Conservation (phyloP, 768 basidiomycete species). For the Suillus placidus region DNA sequence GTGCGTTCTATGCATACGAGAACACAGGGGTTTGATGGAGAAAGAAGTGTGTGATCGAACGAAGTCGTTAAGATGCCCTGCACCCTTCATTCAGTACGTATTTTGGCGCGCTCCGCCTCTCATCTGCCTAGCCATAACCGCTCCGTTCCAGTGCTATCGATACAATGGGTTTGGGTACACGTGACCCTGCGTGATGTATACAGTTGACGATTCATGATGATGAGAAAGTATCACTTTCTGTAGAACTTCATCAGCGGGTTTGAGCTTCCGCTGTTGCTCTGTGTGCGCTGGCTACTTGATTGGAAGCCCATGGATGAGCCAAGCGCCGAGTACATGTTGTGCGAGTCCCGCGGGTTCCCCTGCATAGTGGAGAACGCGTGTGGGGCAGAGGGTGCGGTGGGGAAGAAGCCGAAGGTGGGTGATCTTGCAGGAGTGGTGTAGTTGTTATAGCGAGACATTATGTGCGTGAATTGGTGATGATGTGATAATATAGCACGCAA, state of each 20-base stretch:
- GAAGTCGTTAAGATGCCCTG: constrained; percentile 12
- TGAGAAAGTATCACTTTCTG: constrained; percentile 26
- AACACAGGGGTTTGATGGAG: constrained; percentile 25
- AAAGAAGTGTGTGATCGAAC: constrained; percentile 8
- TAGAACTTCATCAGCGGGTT: constrained; percentile 41
- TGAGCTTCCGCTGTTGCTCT: constrained; percentile 28
- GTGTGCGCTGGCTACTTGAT: constrained; percentile 26
- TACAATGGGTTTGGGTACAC: constrained; percentile 23
- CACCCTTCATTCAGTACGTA: constrained; percentile 5
- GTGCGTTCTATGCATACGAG: constrained; percentile 21
- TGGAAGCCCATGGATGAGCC: constrained; percentile 31
- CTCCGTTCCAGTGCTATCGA: constrained; percentile 22
- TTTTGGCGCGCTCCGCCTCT: constrained; percentile 5
- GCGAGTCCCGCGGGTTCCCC: constrained; percentile 61
- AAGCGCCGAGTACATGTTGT: constrained; percentile 61
- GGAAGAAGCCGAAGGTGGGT: constrained; percentile 63
- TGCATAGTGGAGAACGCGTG: constrained; percentile 60
- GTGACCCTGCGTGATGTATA: constrained; percentile 12
- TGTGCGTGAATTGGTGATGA: constrained; percentile 15
- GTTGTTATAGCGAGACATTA: constrained; percentile 48
- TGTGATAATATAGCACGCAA: constrained; percentile 9
- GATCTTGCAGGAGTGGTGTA: constrained; percentile 50
- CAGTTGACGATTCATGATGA: constrained; percentile 9
- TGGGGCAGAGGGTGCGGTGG: constrained; percentile 52
- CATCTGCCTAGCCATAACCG: constrained; percentile 10